Evolutionary conservation across 495 filamentous ascomycete genomes (phyloP).

Genomic region (Podospora fimiseda): DNA sequence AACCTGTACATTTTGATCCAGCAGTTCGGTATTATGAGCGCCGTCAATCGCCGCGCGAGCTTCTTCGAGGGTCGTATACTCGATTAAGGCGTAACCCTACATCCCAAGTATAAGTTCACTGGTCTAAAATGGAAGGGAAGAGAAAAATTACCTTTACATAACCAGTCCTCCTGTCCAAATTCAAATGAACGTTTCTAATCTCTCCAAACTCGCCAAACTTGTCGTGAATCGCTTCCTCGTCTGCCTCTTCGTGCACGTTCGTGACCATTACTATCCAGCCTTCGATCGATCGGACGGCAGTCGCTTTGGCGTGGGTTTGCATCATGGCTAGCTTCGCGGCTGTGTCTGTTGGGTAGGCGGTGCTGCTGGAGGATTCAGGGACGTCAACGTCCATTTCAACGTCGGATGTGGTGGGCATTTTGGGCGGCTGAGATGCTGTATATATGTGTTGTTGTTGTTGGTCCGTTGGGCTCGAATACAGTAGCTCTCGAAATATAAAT

Average conservation of each 20-base stretch:
- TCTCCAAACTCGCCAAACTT: conserved; percentile 93
- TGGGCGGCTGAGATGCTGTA: too few species aligned
- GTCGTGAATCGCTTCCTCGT: conserved; percentile 91
- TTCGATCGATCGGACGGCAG: conserved; percentile 94
- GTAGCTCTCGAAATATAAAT: too few species aligned
- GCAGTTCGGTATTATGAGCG: conserved; percentile 71
- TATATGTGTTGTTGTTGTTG: too few species aligned
- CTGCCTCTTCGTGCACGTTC: conserved; percentile 96
- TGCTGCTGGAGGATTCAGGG: too few species aligned
- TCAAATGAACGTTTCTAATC: conserved; percentile 95
- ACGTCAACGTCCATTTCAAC: too few species aligned
- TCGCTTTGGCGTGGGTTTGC: conserved; percentile 72
- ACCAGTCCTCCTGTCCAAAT: conserved; percentile 88
- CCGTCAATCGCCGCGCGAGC: conserved; percentile 81
- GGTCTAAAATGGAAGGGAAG: background rate
- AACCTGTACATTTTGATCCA: conserved; percentile 86
- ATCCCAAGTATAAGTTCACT: background rate
- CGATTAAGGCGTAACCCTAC: conserved; percentile 89
- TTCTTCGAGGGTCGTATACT: conserved; percentile 83
- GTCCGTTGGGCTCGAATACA: too few species aligned
- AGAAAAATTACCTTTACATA: conserved; percentile 80
- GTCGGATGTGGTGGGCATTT: too few species aligned
- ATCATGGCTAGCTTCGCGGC: conserved; percentile 54
- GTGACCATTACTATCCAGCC: conserved; percentile 97
- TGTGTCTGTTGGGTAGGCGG: conserved; percentile 13